Evolutionary conservation across 139 green algal species (phyloP).

Genomic region (Volvox africanus): DNA sequence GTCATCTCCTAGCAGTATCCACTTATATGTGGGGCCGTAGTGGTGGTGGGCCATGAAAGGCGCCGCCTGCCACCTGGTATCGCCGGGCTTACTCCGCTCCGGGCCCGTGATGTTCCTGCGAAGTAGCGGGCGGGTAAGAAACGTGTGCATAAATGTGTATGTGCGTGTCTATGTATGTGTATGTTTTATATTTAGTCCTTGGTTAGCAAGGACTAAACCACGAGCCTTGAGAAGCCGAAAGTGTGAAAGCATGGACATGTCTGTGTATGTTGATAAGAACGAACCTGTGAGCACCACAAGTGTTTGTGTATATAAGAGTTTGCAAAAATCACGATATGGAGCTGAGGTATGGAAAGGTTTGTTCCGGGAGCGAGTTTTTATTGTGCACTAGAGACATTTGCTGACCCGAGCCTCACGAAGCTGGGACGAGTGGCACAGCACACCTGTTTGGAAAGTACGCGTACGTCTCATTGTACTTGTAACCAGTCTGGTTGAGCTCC

Average conservation of each 20-base stretch:
- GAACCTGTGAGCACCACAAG: no score
- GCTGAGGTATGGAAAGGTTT: no score
- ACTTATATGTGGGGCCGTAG: slow-evolving; percentile 35
- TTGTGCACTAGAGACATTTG: no score
- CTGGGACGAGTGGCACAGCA: neutral
- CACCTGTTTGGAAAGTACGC: slow-evolving; percentile 39
- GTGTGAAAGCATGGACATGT: no score
- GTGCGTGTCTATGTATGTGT: neutral
- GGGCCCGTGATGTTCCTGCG: slow-evolving; percentile 23
- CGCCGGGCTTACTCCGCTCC: slow-evolving; percentile 26
- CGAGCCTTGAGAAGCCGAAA: no score
- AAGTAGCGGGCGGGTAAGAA: neutral
- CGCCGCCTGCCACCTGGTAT: slow-evolving; percentile 39
- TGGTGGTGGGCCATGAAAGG: slow-evolving; percentile 44
- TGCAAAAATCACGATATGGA: no score
- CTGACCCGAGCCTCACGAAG: neutral
- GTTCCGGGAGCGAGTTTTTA: no score
- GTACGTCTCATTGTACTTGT: slow-evolving; percentile 31
- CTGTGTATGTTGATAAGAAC: no score
- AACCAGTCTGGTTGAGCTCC: neutral
- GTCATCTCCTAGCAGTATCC: slow-evolving; percentile 44
- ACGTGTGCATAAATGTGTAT: slow-evolving; percentile 29
- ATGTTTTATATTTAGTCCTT: no score
- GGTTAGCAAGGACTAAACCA: no score
- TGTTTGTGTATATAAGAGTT: no score